A percentile compares a stretch with the other conserved stretches of the same genome.
phyloP scores from a whole-genome alignment of 1,284 basidiomycete species.

The Puccinia hordei region DNA sequence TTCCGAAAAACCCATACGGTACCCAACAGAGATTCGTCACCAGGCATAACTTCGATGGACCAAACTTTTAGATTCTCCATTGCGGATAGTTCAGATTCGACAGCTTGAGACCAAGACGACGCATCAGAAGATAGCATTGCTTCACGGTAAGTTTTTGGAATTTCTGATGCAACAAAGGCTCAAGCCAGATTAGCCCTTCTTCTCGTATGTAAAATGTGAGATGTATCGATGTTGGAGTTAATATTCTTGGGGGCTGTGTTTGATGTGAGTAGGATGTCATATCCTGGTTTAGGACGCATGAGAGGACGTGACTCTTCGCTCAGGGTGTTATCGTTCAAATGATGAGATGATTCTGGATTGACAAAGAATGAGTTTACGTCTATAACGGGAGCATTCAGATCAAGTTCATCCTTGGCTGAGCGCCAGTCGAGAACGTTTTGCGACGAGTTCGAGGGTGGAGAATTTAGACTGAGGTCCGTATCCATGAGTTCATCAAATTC shows the following conservation, averaged over 20 bases:
- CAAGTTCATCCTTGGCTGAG: neutral
- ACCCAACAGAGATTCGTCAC: neutral
- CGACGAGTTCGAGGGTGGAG: neutral
- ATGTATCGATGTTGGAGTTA: neutral
- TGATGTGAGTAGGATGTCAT: neutral
- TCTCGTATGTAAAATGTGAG: neutral
- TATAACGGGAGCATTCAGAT: neutral
- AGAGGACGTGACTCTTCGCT: neutral
- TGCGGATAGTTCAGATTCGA: neutral
- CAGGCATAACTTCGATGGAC: neutral
- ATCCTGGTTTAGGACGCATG: neutral
- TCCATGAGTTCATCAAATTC: neutral
- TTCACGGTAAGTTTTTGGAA: neutral
- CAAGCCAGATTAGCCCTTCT: neutral
- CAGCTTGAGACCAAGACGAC: neutral
- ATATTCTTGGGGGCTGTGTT: constrained; percentile 4
- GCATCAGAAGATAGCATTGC: neutral
- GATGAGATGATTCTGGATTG: neutral
- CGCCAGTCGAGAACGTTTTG: neutral
- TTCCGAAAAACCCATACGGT: constrained; percentile 13
- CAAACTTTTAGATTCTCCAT: constrained; percentile 2
- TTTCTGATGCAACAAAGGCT: neutral
- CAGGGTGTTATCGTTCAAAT: neutral
- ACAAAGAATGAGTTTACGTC: neutral
- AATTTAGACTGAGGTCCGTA: neutral